Conservation (phyloP, 1,139 yeast species). For the Suhomyces guaymorum region DNA sequence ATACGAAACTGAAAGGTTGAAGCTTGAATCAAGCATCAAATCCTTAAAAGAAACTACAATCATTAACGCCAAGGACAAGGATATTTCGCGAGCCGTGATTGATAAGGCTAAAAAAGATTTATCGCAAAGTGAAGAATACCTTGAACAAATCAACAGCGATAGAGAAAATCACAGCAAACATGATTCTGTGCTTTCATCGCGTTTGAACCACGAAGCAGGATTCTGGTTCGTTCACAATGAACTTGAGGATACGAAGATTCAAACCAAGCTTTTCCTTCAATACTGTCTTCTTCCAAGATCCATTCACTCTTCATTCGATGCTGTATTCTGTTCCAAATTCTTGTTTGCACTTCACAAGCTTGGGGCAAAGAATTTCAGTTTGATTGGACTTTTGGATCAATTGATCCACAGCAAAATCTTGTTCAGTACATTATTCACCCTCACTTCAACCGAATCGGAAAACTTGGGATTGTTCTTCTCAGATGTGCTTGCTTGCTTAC, state of each 20-base stretch:
- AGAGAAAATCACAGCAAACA: constrained; percentile 34
- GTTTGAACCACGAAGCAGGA: constrained; percentile 19
- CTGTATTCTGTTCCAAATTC: constrained; percentile 68
- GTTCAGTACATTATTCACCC: constrained; percentile 63
- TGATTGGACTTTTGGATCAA: constrained; percentile 45
- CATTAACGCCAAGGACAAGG: constrained; percentile 31
- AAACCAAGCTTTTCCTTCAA: constrained; percentile 50
- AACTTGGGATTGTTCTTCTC: constrained; percentile 76
- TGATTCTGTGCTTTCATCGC: constrained; percentile 13
- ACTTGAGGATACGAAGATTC: constrained; percentile 11
- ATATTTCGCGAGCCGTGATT: constrained; percentile 26
- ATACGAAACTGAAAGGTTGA: constrained; percentile 52
- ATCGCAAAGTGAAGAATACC: constrained; percentile 25
- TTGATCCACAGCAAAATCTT: constrained; percentile 54
- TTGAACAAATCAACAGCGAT: constrained; percentile 29
- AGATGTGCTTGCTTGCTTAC: constrained; percentile 51
- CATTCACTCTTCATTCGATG: constrained; percentile 82
- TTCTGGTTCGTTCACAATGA: constrained; percentile 27
- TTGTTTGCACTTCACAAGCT: constrained; percentile 51
- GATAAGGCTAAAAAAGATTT: constrained; percentile 33
- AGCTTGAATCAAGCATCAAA: constrained; percentile 35
- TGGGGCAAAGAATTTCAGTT: constrained; percentile 45
- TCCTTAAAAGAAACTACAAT: constrained; percentile 35
- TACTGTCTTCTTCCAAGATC: constrained; percentile 75
- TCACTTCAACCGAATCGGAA: constrained; percentile 79